phyloP scores from a whole-genome alignment of 2,329 filamentous ascomycete species.

The Aspergillus amoenus region DNA sequence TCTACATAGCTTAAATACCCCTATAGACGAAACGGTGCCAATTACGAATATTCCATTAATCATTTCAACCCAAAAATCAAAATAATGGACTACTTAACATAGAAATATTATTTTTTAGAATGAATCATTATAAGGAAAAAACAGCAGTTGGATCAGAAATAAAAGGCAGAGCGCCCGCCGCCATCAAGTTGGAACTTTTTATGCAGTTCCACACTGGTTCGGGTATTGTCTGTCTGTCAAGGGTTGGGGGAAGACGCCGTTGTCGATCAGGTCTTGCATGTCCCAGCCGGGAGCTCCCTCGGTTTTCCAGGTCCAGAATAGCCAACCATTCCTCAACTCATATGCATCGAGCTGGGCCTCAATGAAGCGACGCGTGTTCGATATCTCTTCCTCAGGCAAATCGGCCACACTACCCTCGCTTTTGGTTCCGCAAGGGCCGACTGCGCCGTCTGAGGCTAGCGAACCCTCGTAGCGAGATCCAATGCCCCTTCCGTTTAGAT shows the following conservation, averaged over 20 bases:
- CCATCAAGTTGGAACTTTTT: neutral
- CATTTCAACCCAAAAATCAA: neutral
- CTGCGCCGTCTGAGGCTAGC: conserved; percentile 46
- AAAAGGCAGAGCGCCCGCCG: neutral
- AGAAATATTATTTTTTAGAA: neutral
- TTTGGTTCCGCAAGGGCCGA: conserved; percentile 57
- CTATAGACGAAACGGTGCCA: neutral
- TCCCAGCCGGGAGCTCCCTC: conserved; percentile 51
- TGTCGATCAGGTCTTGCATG: conserved; percentile 43
- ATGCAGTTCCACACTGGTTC: conserved; percentile 26
- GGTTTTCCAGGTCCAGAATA: conserved; percentile 54
- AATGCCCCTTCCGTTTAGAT: conserved; percentile 56
- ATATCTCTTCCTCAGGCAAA: conserved; percentile 37
- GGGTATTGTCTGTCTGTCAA: conserved; percentile 34
- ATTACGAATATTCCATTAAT: neutral
- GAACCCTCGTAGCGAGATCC: conserved; percentile 61
- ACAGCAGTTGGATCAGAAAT: neutral
- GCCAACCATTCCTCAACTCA: conserved; percentile 45
- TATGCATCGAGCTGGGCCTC: conserved; percentile 48
- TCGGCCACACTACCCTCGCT: conserved; percentile 49
- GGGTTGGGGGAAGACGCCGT: conserved; percentile 50
- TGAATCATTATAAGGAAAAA: neutral
- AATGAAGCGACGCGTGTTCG: conserved; percentile 44
- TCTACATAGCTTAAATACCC: conserved; percentile 22
- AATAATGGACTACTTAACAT: neutral